A percentile compares a stretch with the other conserved stretches of the same genome.
phyloP scores from a whole-genome alignment of 352 stramenopile genomes.

The Pythium chondricola region DNA sequence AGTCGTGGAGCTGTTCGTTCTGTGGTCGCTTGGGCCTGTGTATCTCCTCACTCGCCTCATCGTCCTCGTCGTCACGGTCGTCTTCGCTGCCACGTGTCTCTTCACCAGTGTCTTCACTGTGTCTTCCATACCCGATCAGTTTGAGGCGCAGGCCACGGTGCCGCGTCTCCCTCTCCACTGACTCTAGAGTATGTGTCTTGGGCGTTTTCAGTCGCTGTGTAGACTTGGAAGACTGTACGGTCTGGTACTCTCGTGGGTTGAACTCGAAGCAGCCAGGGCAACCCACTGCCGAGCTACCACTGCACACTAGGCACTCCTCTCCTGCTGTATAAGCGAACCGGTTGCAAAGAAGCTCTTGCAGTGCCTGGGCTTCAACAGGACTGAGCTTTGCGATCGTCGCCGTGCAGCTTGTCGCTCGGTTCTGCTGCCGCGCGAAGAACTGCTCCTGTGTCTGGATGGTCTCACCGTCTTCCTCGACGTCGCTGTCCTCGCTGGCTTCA shows the following conservation, averaged over 20 bases:
- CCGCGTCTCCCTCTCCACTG: constrained; percentile 25
- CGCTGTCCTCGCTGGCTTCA: constrained; percentile 1
- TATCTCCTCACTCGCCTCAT: constrained; percentile 1
- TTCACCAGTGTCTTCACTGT: constrained; percentile 1
- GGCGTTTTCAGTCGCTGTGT: constrained; percentile 45
- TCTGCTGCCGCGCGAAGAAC: constrained; percentile 19
- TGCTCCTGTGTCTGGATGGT: constrained; percentile 13
- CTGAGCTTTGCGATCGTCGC: constrained; percentile 16
- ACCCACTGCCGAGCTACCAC: constrained; percentile 38
- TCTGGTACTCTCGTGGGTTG: constrained; percentile 27
- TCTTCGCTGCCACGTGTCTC: too few relatives aligned
- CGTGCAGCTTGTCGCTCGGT: background rate
- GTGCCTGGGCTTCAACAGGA: constrained; percentile 21
- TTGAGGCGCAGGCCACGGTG: constrained; percentile 45
- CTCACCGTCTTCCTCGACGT: constrained; percentile 23
- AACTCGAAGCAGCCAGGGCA: constrained; percentile 71
- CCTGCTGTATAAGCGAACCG: constrained; percentile 17
- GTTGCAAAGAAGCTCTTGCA: constrained; percentile 27
- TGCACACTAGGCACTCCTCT: constrained; percentile 2
- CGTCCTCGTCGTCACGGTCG: background rate
- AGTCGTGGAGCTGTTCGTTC: constrained; percentile 18
- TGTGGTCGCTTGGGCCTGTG: constrained; percentile 1
- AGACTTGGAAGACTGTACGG: constrained; percentile 26
- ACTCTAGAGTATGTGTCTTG: constrained; percentile 47
- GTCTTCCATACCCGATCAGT: constrained; percentile 26